Percentiles rank a stretch among this genome's conserved stretches.
phyloP scores from a whole-genome alignment of 2,329 filamentous ascomycete species.

The Sporothrix brasiliensis region DNA sequence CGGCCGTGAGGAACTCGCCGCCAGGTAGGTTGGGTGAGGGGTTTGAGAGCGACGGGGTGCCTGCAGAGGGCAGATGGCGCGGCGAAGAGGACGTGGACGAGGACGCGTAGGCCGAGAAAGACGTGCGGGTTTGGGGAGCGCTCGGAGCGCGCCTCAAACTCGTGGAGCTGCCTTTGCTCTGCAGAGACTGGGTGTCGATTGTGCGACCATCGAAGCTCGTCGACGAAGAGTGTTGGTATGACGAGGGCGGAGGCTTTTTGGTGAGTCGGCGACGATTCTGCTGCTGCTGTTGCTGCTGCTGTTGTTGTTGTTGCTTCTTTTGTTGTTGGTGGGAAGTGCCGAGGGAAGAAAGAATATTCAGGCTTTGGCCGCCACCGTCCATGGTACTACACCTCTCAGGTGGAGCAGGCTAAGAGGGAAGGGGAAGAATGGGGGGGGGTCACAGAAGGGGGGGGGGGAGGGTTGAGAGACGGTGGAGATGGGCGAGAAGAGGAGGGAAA shows the following conservation, averaged over 20 bases:
- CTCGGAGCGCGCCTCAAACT: constrained; percentile 64
- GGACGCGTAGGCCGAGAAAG: constrained; percentile 54
- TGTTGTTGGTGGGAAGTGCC: constrained; percentile 46
- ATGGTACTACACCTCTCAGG: constrained; percentile 46
- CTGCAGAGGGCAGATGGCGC: constrained; percentile 49
- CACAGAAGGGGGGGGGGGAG: constrained; percentile 11
- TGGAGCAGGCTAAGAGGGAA: constrained; percentile 29
- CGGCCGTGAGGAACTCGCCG: constrained; percentile 50
- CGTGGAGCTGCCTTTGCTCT: constrained; percentile 66
- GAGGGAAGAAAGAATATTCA: constrained; percentile 49
- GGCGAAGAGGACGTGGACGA: constrained; percentile 50
- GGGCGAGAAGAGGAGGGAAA: constrained; percentile 23
- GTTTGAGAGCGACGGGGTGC: constrained; percentile 40
- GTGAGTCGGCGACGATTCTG: constrained; percentile 59
- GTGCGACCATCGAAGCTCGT: constrained; percentile 55
- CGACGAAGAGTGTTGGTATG: constrained; percentile 54
- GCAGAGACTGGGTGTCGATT: constrained; percentile 60
- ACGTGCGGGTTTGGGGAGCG: constrained; percentile 56
- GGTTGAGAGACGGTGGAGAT: background rate
- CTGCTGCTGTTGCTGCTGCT: constrained; percentile 21
- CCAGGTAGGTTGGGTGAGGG: constrained; percentile 52
- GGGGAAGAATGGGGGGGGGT: constrained; percentile 1
- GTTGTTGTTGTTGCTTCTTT: constrained; percentile 19
- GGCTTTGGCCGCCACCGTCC: constrained; percentile 46
- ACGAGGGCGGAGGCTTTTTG: constrained; percentile 61